Evolutionary conservation across 2,329 filamentous ascomycete species (phyloP).

Genomic region (Fusarium sp.): DNA sequence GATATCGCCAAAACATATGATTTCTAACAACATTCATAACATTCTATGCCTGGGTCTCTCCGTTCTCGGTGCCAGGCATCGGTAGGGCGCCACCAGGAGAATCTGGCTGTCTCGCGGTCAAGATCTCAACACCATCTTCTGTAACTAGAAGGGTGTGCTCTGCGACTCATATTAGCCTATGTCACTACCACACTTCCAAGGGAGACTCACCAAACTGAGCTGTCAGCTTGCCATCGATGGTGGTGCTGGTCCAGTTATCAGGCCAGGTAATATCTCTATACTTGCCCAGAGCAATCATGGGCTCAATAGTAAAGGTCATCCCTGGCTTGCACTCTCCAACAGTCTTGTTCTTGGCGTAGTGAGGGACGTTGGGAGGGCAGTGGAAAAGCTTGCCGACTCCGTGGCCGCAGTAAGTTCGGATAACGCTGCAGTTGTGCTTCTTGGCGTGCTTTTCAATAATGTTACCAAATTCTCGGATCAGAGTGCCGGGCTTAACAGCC

Average conservation of each 20-base stretch:
- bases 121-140: slow-evolving; percentile 81
- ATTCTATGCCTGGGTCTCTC: slow-evolving; percentile 24
- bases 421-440: slow-evolving; percentile 83
- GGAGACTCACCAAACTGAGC: slow-evolving; percentile 84
- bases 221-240: slow-evolving; percentile 86
- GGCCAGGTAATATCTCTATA: slow-evolving; percentile 97
- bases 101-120: slow-evolving; percentile 77
- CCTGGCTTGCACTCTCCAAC: slow-evolving; percentile 93
- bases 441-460: slow-evolving; percentile 97
- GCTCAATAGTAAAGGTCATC: slow-evolving; percentile 99
- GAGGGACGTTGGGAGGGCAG: slow-evolving; percentile 90
- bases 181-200: no score
- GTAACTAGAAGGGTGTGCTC: slow-evolving; percentile 89
- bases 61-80: slow-evolving; percentile 56
- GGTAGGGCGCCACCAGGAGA: slow-evolving; percentile 80
- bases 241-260: slow-evolving; percentile 98
- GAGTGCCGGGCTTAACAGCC: slow-evolving; percentile 89
- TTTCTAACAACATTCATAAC: background rate
- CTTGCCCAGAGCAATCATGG: slow-evolving; percentile 94
- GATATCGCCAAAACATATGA: slow-evolving; percentile 13
- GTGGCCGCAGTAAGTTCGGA: slow-evolving; percentile 96
- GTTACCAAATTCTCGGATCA: slow-evolving; percentile 93
- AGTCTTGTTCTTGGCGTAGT: slow-evolving; percentile 99
- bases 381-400: slow-evolving; percentile 96
- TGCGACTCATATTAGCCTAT: slow-evolving; percentile 45